Percentiles rank a stretch among this genome's conserved stretches.
Conservation (phyloP, 208 protist genomes). For the Acanthamoeba culbertsoni region DNA sequence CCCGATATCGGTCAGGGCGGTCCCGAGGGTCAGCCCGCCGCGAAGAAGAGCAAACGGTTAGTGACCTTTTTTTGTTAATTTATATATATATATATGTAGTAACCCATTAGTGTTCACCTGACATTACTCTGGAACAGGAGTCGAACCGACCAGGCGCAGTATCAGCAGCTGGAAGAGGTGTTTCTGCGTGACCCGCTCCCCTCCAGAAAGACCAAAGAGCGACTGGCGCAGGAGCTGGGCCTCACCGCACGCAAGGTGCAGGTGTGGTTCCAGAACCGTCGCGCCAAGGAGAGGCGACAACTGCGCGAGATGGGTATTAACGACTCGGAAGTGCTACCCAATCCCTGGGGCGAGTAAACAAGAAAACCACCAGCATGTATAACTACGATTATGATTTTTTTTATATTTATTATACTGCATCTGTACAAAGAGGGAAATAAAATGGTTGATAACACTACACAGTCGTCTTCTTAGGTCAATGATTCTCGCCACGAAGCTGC, state of each 20-base stretch:
- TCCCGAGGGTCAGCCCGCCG: not conserved
- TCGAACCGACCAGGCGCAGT: not conserved
- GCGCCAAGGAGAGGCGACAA: not conserved
- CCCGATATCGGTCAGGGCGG: not conserved
- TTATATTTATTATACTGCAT: no score
- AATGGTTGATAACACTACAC: no score
- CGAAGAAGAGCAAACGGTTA: not conserved
- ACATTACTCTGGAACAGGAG: not conserved
- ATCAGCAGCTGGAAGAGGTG: not conserved
- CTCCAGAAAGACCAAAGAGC: not conserved
- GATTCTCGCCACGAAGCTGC: no score
- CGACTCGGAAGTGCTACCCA: not conserved
- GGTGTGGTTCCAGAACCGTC: conserved; percentile 38
- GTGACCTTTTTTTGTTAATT: no score
- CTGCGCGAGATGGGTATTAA: not conserved
- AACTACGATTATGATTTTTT: no score
- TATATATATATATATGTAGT: no score
- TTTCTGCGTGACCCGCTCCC: conserved; percentile 10
- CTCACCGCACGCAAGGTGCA: not conserved
- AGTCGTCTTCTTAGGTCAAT: no score
- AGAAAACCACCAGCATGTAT: not conserved
- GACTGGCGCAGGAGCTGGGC: not conserved
- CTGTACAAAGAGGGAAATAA: no score
- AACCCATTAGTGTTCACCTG: no score
- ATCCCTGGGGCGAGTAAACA: not conserved